Conservation (phyloP, 805 yeast species). For the Schizosaccharomyces japonicus region DNA sequence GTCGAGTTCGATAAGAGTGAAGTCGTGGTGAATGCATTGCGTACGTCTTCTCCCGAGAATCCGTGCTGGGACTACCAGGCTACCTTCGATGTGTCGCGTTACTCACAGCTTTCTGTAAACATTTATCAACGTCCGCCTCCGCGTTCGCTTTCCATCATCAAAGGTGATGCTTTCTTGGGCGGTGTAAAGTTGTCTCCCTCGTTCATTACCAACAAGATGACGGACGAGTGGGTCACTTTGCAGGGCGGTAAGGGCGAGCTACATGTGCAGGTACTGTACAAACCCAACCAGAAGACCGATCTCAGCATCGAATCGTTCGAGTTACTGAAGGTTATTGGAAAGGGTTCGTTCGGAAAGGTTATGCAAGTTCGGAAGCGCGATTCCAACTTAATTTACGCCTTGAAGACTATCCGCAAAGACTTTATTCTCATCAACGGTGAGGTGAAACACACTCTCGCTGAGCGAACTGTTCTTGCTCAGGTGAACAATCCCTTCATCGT, state of each 20-base stretch:
- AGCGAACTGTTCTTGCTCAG: constrained; percentile 79
- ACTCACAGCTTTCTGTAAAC: constrained; percentile 39
- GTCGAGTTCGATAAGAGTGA: constrained; percentile 89
- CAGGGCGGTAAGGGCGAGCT: constrained; percentile 16
- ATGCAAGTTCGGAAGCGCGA: constrained; percentile 96
- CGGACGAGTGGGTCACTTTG: constrained; percentile 11
- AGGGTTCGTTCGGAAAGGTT: constrained; percentile 94
- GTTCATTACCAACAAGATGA: constrained; percentile 16
- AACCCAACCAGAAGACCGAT: constrained; percentile 40
- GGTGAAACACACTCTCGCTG: constrained; percentile 89
- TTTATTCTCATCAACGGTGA: constrained; percentile 86
- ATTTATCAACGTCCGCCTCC: constrained; percentile 48
- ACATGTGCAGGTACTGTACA: constrained; percentile 40
- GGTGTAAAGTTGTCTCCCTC: constrained; percentile 39
- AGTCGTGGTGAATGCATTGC: constrained; percentile 55
- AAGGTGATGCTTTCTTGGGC: constrained; percentile 46
- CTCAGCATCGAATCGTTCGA: constrained; percentile 80
- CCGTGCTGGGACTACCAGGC: constrained; percentile 79
- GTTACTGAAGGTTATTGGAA: constrained; percentile 80
- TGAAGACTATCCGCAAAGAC: constrained; percentile 79
- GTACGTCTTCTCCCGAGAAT: constrained; percentile 49
- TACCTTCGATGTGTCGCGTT: constrained; percentile 64
- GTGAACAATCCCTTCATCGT: constrained; percentile 89
- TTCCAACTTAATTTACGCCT: constrained; percentile 80
- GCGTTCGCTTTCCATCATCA: constrained; percentile 5